phyloP scores from a whole-genome alignment of 345 rosid species.

The Gossypium ekmanianum region DNA sequence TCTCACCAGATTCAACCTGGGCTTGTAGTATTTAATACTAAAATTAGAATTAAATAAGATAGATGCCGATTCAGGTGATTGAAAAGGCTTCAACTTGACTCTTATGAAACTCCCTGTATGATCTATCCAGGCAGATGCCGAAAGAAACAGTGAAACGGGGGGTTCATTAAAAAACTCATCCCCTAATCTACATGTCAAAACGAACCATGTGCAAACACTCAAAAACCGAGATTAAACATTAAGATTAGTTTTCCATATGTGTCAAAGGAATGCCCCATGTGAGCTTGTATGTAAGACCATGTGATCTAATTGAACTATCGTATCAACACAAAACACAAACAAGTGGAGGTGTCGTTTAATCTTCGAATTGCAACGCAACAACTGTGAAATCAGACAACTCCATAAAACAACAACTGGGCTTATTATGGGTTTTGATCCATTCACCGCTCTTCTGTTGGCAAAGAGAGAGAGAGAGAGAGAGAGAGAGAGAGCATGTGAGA shows the following conservation, averaged over 20 bases:
- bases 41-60: background rate
- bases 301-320: slow-evolving; percentile 16
- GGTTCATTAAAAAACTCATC: background rate
- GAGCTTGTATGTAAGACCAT: slow-evolving; percentile 9
- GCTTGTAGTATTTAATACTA: background rate
- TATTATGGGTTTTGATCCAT: slow-evolving; percentile 26
- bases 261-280: slow-evolving; percentile 17
- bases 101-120: background rate
- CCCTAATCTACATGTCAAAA: slow-evolving; percentile 14
- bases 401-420: background rate
- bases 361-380: slow-evolving; percentile 17
- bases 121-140: background rate
- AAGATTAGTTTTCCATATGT: slow-evolving; percentile 5
- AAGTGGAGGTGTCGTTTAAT: background rate
- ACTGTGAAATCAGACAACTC: background rate
- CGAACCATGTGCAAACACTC: background rate
- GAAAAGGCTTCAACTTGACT: background rate
- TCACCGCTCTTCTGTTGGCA: slow-evolving; percentile 38
- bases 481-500: slow-evolving; percentile 34
- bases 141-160: background rate
- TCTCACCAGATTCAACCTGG: background rate
- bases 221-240: background rate
- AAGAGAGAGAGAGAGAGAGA: too few species aligned
- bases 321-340: slow-evolving; percentile 4
- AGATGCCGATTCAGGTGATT: background rate